Evolutionary conservation across 2,329 filamentous ascomycete genomes (phyloP).

Genomic region (Rutstroemia sp.): DNA sequence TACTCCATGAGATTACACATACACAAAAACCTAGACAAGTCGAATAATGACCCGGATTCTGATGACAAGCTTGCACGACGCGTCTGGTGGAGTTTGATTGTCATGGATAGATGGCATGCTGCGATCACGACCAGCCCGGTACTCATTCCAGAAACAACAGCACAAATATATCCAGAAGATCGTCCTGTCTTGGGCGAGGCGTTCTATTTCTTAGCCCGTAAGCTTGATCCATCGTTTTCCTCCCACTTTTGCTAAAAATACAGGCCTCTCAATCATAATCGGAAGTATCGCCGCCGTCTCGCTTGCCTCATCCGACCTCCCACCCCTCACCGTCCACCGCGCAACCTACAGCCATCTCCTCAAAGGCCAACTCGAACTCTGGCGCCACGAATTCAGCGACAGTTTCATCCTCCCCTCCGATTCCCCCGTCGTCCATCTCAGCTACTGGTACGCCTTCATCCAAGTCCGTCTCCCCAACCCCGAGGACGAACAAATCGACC

Average conservation of each 20-base stretch:
- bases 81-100: conserved; percentile 65
- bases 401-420: conserved; percentile 43
- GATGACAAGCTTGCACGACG: conserved; percentile 55
- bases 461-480: conserved; percentile 47
- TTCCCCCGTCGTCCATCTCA: conserved; percentile 54
- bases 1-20: conserved; percentile 57
- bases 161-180: conserved; percentile 53
- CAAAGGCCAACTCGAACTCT: conserved; percentile 55
- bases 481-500: conserved; percentile 46
- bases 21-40: conserved; percentile 34
- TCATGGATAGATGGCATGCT: conserved; percentile 68
- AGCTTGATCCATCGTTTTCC: conserved; percentile 31
- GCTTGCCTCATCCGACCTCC: conserved; percentile 36
- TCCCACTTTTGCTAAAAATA: conserved; percentile 5
- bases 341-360: conserved; percentile 41
- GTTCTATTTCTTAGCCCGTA: conserved; percentile 58
- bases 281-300: conserved; percentile 45
- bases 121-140: conserved; percentile 56
- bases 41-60: conserved; percentile 47
- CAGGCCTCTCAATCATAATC: conserved; percentile 52
- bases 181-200: conserved; percentile 53
- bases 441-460: conserved; percentile 62
- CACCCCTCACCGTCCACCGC: conserved; percentile 34
- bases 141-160: conserved; percentile 54
- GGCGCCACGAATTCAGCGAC: conserved; percentile 55